Evolutionary conservation across 2,329 filamentous ascomycete genomes (phyloP), one percentile per base, ranked within the genome.

Genomic region (Arachnopeziza araneosa): DNA sequence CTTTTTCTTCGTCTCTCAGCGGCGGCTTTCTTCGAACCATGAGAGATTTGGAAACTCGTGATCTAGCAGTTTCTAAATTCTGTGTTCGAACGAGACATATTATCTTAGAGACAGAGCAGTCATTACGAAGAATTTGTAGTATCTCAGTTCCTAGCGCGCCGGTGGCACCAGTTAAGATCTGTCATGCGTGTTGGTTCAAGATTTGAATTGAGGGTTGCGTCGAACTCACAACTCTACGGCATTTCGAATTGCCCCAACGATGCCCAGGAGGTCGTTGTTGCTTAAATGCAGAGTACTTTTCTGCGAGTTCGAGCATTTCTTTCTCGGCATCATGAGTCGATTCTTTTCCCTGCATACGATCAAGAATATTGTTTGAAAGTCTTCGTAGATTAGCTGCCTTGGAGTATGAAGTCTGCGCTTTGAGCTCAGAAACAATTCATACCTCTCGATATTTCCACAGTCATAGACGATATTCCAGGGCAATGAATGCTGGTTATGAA

Each of bases 391-490:
- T 22, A 58, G 58, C 22, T 10, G 23, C 4, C 5, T 30, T 30
- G 4, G 5, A 30, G 9, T 30, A 9, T 59, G 6, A 1, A 7
- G 44, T 9, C 23, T 21, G 5, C 30, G 17, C 4, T 30, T 30
- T 9, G 26, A 30, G 19, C 21, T 44, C 10, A 14, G 36, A 44
- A 55, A n/a, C 1, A 49, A 2, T 55, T 53, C 24, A 54, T 55
- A 68, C 68, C 44, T 58, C 19, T 75, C 64, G n/a, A 86, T 72
- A 1, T 77, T 84, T 0, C 82, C 81, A 58, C 79, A 79, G 60
- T 87, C 82, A 63, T 87, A 85, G 0, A 88, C 78, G 1, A 87
- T 69, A 60, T 83, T 87, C 61, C 81, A 73, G 0, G 84, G 82
- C 1, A 87, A 67, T 0, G 54, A 24, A 17, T 14, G 12, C 12